Evolutionary conservation across 768 basidiomycete species (phyloP).

Genomic region (Phlegmacium glaucopus): DNA sequence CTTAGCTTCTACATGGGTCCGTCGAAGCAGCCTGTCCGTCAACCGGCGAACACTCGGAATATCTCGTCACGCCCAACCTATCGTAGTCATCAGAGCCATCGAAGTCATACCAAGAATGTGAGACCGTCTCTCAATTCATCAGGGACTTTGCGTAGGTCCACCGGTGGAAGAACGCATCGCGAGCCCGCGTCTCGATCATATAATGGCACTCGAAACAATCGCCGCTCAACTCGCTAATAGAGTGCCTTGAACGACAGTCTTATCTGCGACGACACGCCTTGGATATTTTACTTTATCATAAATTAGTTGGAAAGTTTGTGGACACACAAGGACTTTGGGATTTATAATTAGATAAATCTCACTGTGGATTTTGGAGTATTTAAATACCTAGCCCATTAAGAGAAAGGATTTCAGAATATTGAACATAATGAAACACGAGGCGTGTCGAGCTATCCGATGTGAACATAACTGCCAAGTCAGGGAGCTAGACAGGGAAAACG

Average conservation of each 20-base stretch:
- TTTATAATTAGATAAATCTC: no score
- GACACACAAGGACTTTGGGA: no score
- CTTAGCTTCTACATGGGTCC: conserved; percentile 14
- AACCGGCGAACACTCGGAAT: conserved; percentile 1
- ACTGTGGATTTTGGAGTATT: no score
- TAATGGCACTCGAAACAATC: conserved; percentile 8
- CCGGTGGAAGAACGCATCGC: conserved; percentile 7
- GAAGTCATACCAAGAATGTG: not conserved
- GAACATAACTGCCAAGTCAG: no score
- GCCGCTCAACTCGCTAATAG: conserved; percentile 14
- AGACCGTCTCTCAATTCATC: conserved; percentile 12
- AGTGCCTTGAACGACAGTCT: not conserved
- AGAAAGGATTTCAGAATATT: no score
- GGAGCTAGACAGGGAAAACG: no score
- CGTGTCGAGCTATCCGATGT: no score
- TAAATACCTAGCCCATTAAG: no score
- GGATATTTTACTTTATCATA: no score
- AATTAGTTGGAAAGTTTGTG: not conserved
- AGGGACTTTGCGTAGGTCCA: conserved; percentile 6
- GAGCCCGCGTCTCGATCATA: conserved; percentile 10
- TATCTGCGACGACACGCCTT: no score
- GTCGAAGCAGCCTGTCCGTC: not conserved
- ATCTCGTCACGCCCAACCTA: conserved; percentile 6
- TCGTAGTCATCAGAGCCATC: conserved; percentile 7
- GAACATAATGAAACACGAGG: no score